phyloP scores from a whole-genome alignment of 2,329 filamentous ascomycete genomes.

The Penicillium sumatraense region DNA sequence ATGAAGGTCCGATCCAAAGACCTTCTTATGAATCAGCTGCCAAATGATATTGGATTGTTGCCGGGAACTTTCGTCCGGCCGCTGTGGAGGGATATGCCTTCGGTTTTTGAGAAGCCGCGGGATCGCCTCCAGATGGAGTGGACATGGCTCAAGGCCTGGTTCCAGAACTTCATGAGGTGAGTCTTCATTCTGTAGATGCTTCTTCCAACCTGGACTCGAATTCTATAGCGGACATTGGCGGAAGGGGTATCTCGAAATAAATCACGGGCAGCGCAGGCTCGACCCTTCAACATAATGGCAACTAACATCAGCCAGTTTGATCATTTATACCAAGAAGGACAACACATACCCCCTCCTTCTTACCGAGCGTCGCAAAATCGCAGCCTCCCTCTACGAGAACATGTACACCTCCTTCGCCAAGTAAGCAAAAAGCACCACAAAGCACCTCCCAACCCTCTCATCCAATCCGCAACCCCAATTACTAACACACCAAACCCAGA shows the following conservation, averaged over 20 bases:
- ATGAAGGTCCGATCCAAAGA: constrained; percentile 41
- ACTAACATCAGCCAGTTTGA: constrained; percentile 9
- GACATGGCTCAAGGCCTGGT: constrained; percentile 40
- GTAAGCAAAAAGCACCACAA: constrained; percentile 37
- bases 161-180: constrained; percentile 42
- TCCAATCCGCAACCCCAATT: not conserved
- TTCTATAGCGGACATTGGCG: not conserved
- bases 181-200: constrained; percentile 13
- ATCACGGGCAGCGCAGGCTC: not conserved
- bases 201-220: not conserved
- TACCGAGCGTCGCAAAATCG: constrained; percentile 40
- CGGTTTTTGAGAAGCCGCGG: constrained; percentile 43
- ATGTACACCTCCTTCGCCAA: constrained; percentile 55
- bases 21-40: constrained; percentile 37
- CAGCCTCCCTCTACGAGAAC: constrained; percentile 46
- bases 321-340: constrained; percentile 13
- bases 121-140: constrained; percentile 45
- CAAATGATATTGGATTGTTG: constrained; percentile 52
- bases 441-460: not conserved
- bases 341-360: constrained; percentile 24
- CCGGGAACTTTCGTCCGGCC: constrained; percentile 48
- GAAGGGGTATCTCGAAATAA: not conserved
- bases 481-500: constrained; percentile 21
- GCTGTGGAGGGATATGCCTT: constrained; percentile 45
- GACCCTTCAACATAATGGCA: not conserved